A percentile compares a stretch with the other conserved stretches of the same genome.
Evolutionary conservation across 169 alveolate species (phyloP).

Genomic region (Cryptosporidium ubiquitum): DNA sequence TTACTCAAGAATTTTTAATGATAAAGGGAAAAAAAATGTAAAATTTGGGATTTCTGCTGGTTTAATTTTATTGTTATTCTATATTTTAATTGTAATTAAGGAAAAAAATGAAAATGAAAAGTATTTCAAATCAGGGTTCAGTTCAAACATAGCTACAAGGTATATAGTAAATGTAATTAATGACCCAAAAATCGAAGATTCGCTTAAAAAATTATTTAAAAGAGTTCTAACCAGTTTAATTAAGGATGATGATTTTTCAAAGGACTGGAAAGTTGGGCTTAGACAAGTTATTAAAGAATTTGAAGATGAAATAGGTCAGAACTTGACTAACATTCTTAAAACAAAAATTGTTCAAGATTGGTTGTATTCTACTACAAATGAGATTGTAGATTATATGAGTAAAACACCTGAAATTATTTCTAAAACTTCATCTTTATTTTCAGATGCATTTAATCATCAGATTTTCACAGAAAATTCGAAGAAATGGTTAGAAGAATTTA

Average conservation of each 20-base stretch:
- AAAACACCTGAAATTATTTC: conserved; percentile 51
- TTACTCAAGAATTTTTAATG: background rate
- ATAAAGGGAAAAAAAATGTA: background rate
- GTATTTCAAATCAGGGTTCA: background rate
- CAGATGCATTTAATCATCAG: conserved; percentile 52
- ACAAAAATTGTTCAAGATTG: conserved; percentile 58
- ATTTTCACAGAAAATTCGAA: conserved; percentile 58
- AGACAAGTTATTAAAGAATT: background rate
- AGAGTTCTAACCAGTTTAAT: conserved; percentile 5
- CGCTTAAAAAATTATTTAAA: conserved; percentile 42
- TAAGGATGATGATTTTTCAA: conserved; percentile 49
- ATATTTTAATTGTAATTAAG: conserved; percentile 21
- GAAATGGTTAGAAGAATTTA: conserved; percentile 51
- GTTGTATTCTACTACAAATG: conserved; percentile 61
- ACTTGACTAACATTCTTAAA: conserved; percentile 15
- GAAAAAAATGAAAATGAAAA: background rate
- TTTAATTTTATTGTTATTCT: background rate
- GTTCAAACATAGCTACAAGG: background rate
- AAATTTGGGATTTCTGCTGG: conserved; percentile 14
- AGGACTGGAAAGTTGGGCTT: conserved; percentile 19
- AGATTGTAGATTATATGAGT: conserved; percentile 49
- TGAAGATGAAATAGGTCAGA: conserved; percentile 28
- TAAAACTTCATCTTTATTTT: conserved; percentile 55
- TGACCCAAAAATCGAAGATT: conserved; percentile 45
- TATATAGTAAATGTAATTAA: conserved; percentile 6